phyloP scores from a whole-genome alignment of 495 filamentous ascomycete species.

The Tuber microsphaerosporum region DNA sequence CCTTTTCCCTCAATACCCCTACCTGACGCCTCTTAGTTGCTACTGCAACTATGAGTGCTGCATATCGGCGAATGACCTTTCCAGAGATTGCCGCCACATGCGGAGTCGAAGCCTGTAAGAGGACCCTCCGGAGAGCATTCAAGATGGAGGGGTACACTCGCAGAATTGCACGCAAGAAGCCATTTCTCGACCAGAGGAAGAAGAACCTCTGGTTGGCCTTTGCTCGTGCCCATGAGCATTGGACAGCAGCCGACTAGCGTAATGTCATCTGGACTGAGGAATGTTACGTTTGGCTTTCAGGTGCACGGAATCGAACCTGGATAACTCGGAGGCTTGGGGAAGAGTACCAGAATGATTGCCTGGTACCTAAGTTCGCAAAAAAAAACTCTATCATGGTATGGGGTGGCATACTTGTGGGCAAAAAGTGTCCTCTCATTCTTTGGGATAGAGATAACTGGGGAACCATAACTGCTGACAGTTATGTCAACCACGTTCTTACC shows the following conservation, averaged over 20 bases:
- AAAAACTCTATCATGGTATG: constrained; percentile 12
- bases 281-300: too few species aligned
- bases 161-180: constrained; percentile 1
- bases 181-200: background rate
- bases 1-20: too few species aligned
- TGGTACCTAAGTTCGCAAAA: constrained; percentile 3
- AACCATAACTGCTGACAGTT: constrained; percentile 7
- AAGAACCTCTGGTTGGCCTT: background rate
- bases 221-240: background rate
- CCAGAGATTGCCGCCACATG: background rate
- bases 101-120: constrained; percentile 1
- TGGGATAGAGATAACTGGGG: constrained; percentile 15
- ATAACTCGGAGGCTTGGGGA: too few species aligned
- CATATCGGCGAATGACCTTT: background rate
- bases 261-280: constrained; percentile 12
- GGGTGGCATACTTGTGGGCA: background rate
- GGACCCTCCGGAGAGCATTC: background rate
- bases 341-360: too few species aligned
- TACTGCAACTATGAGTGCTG: background rate
- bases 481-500: constrained; percentile 6
- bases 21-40: too few species aligned
- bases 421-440: background rate
- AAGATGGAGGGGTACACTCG: constrained; percentile 1
- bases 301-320: too few species aligned
- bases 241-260: constrained; percentile 7